Conservation (phyloP, 345 rosid species). For the Pistacia atlantica region DNA sequence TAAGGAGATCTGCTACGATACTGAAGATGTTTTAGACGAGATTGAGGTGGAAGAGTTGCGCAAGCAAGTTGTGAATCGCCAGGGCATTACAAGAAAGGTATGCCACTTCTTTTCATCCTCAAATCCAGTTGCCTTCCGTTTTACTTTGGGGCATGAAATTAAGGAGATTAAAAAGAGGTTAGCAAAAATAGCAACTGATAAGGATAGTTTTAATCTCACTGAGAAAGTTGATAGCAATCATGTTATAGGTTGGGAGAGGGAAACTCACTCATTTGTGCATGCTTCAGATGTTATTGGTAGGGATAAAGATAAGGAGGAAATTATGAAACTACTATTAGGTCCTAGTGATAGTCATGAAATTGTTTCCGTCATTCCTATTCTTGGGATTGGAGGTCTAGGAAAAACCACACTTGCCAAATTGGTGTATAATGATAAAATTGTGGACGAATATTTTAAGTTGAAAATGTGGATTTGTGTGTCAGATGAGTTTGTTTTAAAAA, state of each 20-base stretch:
- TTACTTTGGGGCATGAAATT: neutral
- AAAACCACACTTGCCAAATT: too few species aligned
- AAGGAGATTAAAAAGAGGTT: slow-evolving; percentile 7
- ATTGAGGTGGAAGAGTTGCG: slow-evolving; percentile 6
- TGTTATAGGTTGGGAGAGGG: neutral
- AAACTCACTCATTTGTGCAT: neutral
- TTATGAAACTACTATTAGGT: too few species aligned
- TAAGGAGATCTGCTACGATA: slow-evolving; percentile 16
- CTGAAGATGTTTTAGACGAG: slow-evolving; percentile 2
- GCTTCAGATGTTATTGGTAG: neutral
- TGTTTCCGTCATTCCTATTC: too few species aligned
- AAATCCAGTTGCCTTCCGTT: slow-evolving; percentile 6
- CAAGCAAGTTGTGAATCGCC: neutral
- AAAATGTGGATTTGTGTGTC: too few species aligned
- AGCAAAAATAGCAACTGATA: neutral
- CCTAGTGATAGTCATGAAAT: too few species aligned
- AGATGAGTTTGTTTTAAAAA: too few species aligned
- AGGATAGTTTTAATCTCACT: neutral
- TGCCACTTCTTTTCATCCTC: neutral
- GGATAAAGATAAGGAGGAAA: too few species aligned
- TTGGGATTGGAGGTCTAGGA: too few species aligned
- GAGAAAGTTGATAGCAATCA: too few species aligned
- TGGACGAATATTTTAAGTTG: too few species aligned
- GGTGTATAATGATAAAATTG: too few species aligned
- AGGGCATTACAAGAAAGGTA: neutral